Evolutionary conservation across 345 rosid species (phyloP).

Genomic region (Eucalyptus cloeziana): DNA sequence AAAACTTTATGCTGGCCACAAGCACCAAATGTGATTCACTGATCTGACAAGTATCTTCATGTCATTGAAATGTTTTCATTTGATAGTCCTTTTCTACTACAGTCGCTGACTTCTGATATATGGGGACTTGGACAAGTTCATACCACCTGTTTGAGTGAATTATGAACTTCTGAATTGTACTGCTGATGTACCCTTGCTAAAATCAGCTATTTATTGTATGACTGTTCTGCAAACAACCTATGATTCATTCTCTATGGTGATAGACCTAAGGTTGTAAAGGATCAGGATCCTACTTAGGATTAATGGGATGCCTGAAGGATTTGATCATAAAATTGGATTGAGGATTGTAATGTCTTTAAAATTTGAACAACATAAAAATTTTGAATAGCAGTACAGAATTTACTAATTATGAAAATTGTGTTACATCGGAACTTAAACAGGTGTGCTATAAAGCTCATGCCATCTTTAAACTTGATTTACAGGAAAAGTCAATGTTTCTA

Average conservation of each 20-base stretch:
- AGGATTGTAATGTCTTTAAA: not conserved
- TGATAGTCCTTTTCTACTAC: not conserved
- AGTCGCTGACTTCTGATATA: not conserved
- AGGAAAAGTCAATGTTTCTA: not conserved
- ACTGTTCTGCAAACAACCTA: not conserved
- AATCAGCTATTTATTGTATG: not conserved
- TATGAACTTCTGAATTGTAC: not conserved
- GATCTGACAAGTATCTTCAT: not conserved
- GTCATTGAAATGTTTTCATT: not conserved
- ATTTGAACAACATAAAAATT: not conserved
- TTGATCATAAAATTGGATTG: not conserved
- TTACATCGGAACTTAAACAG: not conserved
- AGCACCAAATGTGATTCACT: not conserved
- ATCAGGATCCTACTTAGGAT: not conserved
- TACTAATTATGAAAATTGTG: not conserved
- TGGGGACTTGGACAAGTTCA: not conserved
- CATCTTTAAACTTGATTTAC: not conserved
- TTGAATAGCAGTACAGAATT: not conserved
- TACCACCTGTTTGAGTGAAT: not conserved
- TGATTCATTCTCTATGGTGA: not conserved
- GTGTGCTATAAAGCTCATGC: not conserved
- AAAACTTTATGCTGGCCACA: not conserved
- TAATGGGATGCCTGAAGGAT: not conserved
- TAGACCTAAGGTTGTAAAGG: not conserved
- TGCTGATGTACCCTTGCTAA: not conserved